Evolutionary conservation across 2,329 filamentous ascomycete species (phyloP).

Genomic region (Neonectria sp.): DNA sequence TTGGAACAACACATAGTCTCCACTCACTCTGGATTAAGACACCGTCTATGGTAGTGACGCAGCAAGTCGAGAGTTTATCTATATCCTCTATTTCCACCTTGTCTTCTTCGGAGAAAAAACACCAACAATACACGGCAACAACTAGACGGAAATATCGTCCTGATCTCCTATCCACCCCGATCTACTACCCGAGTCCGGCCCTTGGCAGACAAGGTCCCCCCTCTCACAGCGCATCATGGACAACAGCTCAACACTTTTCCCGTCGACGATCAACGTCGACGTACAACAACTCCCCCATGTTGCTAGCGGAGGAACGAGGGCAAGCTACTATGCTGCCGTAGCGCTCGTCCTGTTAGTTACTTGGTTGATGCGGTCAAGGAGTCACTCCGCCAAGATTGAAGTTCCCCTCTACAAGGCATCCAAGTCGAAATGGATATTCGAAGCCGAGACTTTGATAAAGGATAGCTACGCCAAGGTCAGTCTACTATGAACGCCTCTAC

Average conservation of each 20-base stretch:
- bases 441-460: conserved; percentile 62
- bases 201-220: neutral
- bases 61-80: conserved; percentile 1
- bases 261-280: conserved; percentile 24
- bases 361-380: conserved; percentile 57
- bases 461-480: conserved; percentile 65
- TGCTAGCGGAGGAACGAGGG: conserved; percentile 47
- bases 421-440: conserved; percentile 66
- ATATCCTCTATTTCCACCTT: conserved; percentile 4
- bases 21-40: neutral
- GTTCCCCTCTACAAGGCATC: conserved; percentile 65
- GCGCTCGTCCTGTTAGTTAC: conserved; percentile 53
- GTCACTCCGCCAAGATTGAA: conserved; percentile 51
- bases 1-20: conserved; percentile 1
- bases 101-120: neutral
- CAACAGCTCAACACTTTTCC: conserved; percentile 22
- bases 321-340: conserved; percentile 61
- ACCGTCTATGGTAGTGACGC: neutral
- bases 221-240: conserved; percentile 18
- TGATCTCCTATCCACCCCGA: neutral
- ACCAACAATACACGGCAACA: conserved; percentile 3
- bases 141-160: neutral
- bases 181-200: neutral
- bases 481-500: neutral
- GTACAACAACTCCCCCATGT: conserved; percentile 42